phyloP scores from a whole-genome alignment of 2,329 filamentous ascomycete species.

The Alternaria postmessia region DNA sequence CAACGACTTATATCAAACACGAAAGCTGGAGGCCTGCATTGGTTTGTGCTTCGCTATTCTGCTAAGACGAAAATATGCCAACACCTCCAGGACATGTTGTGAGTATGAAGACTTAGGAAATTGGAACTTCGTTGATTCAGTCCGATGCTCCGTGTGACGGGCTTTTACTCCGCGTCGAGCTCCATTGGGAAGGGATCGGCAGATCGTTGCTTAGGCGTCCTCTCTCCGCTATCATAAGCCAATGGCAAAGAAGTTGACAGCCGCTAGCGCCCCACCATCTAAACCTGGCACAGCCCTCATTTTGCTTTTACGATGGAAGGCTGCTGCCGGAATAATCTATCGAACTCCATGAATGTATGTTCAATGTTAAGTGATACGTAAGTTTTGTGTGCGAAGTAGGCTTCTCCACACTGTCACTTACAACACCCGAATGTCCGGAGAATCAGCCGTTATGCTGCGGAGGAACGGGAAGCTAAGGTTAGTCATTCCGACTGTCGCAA shows the following conservation, averaged over 20 bases:
- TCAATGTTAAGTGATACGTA: background rate
- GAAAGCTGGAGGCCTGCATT: background rate
- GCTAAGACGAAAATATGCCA: background rate
- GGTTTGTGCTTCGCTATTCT: background rate
- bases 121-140: background rate
- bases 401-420: background rate
- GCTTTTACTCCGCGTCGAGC: background rate
- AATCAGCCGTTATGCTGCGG: constrained; percentile 36
- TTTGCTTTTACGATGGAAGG: background rate
- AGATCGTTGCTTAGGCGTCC: background rate
- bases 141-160: background rate
- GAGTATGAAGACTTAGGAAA: background rate
- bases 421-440: constrained; percentile 2
- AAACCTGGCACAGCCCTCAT: background rate
- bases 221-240: background rate
- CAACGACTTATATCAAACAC: background rate
- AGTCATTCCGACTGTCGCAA: constrained; percentile 14
- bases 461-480: constrained; percentile 49
- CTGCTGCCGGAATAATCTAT: background rate
- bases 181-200: background rate
- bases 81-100: background rate
- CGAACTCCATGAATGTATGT: background rate
- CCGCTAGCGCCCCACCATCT: background rate
- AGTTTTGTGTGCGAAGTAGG: background rate
- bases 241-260: background rate